Evolutionary conservation across 2,329 filamentous ascomycete species (phyloP), one percentile per base, ranked within the genome.

Genomic region (Colletotrichum eleusines): DNA sequence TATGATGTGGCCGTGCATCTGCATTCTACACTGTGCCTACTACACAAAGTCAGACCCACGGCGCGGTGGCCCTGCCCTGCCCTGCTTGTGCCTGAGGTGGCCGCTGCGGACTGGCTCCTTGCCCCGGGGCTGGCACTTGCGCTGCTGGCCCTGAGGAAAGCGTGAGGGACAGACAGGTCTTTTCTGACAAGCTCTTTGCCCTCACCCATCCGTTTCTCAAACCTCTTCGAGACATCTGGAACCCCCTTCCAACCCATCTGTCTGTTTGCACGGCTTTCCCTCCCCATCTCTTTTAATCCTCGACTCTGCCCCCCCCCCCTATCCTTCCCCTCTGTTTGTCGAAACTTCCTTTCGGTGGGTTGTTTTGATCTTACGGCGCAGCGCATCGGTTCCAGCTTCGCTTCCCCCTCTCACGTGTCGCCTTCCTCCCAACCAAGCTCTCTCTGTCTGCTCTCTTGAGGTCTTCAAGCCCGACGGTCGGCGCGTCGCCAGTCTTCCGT

Each of bases 181-280:
- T 73, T 73, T 74, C 73, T 71, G 62, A 23, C 72, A 71, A 72
- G 69, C 73, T 65, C 75, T 75, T 51, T 76, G 71, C 72, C 75
- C 63, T 73, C 75, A 69, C 61, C 64, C 69, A 68, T 44, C 65
- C 63, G 54, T 44, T 66, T 74, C 66, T 74, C 73, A 76, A 76
- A 76, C 75, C 71, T 73, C 74, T 71, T 67, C 71, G 67, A 72
- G 67, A 72, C 71, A 72, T 66, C 66, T 67, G 62, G 62, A 63
- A 58, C 71, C 63, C 63, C 71, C 62, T 72, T 67, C 71, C 61
- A 72, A 67, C 54, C 55, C 66, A 61, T 70, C 59, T 64, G 50
- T 70, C 59, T 64, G 50, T 70, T 69, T 72, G 66, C 66, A 70
- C 69, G 46, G 69, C 31, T 63, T 57, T 57, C n/a, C 46, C 66